Percentiles rank a stretch among this genome's conserved stretches.
These are phyloP conservation scores for Peterozyma xylosa DNA, from an alignment of 805 yeast species.

Conservation along the genomic window DNA sequence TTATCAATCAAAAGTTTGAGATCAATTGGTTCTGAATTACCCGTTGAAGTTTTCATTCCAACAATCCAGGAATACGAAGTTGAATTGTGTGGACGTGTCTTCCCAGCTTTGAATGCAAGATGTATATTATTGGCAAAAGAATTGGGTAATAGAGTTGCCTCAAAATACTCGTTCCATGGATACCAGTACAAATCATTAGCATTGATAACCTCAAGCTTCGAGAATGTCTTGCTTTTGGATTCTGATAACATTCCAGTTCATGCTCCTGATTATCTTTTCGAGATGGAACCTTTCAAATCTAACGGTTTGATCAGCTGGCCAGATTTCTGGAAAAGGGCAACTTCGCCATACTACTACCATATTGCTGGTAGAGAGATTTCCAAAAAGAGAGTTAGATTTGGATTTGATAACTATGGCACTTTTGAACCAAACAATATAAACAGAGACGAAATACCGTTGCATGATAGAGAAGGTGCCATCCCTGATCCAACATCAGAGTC, in stretches of 20 bases:
- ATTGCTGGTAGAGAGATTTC: constrained; percentile 39
- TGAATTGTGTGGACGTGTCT: constrained; percentile 55
- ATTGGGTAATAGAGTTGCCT: constrained; percentile 46
- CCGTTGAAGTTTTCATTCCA: constrained; percentile 81
- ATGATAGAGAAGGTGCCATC: constrained; percentile 52
- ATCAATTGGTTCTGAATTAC: constrained; percentile 58
- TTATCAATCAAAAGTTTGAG: constrained; percentile 60
- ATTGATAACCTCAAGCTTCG: constrained; percentile 63
- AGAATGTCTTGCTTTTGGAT: constrained; percentile 64
- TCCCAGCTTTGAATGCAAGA: constrained; percentile 55
- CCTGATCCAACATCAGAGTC: constrained; percentile 62
- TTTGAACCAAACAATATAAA: constrained; percentile 22
- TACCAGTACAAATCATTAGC: constrained; percentile 71
- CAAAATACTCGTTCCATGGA: constrained; percentile 43
- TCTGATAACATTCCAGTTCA: constrained; percentile 69
- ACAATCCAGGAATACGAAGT: constrained; percentile 61
- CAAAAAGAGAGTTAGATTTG: constrained; percentile 28
- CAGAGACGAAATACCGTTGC: constrained; percentile 32
- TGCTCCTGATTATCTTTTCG: constrained; percentile 55
- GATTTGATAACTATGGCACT: constrained; percentile 28
- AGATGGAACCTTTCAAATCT: constrained; percentile 43
- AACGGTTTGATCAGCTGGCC: constrained; percentile 44
- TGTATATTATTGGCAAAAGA: constrained; percentile 62
- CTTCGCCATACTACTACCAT: constrained; percentile 41
- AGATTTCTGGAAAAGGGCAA: constrained; percentile 46